Percentiles rank a stretch among this genome's conserved stretches.
These are phyloP conservation scores for Cystobasidium pallidum DNA, from an alignment of 1,284 basidiomycete genomes.

Conservation along the genomic window DNA sequence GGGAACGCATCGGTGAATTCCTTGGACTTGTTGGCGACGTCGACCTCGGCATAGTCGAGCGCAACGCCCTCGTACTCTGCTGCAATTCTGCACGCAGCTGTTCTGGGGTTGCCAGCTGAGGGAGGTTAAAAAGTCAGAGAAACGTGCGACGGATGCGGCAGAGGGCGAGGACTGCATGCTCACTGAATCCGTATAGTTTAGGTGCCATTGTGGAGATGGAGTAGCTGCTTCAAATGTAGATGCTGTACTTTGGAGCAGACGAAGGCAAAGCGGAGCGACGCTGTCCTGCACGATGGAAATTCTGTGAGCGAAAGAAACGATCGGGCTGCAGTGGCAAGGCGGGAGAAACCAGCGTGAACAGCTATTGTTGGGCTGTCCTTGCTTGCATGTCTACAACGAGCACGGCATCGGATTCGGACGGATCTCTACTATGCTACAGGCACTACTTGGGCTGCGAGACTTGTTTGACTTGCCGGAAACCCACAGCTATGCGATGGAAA, in stretches of 20 bases:
- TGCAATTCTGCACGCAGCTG: slow-evolving; percentile 64
- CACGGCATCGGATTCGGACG: neutral
- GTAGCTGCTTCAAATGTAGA: too few relatives aligned
- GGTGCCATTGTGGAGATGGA: slow-evolving; percentile 18
- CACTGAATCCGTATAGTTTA: slow-evolving; percentile 38
- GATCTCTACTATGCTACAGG: slow-evolving; percentile 1
- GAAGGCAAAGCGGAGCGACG: neutral
- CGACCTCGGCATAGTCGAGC: slow-evolving; percentile 72
- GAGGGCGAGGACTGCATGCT: neutral
- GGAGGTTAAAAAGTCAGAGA: neutral
- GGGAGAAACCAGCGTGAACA: neutral
- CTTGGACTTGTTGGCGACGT: slow-evolving; percentile 69
- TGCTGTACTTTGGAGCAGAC: neutral
- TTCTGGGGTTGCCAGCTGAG: slow-evolving; percentile 47
- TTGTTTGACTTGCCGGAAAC: neutral
- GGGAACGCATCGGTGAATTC: slow-evolving; percentile 50
- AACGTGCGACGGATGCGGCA: neutral
- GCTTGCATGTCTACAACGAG: neutral
- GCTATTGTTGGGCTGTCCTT: neutral
- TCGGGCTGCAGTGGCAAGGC: neutral
- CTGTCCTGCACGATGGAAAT: neutral
- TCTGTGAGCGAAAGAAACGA: neutral
- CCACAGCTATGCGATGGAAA: neutral
- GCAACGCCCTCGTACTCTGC: slow-evolving; percentile 73
- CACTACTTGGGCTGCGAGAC: neutral